Base-by-base conservation (phyloP, 805 yeast species). In the Kockiozyma suomiensis region DNA sequence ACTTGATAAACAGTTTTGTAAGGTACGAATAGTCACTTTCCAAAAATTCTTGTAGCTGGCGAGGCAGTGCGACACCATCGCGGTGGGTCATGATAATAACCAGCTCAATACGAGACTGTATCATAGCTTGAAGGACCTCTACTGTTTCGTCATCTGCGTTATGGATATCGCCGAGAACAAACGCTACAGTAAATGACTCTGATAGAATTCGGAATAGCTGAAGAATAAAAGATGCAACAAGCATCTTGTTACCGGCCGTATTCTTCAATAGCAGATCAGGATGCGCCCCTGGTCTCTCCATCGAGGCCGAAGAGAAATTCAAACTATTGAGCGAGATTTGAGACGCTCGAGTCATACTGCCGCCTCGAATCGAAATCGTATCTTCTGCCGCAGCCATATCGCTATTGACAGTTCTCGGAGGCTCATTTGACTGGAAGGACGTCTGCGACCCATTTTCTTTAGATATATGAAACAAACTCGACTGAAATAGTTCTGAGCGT, bases 101-200 rank as follows among this genome's bases (percentile, higher is more conserved):
- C 59, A 65, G 45, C 25, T 61, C 61, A 15, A 65, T 37, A 7
- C 56, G 55, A 1, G 59, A 42, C 42, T 50, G 49, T 30, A 65
- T 42, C n/a, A 66, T 21, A 15, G 50, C 54, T 37, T 50, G 47
- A 2, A 66, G n/a, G 15, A 63, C 23, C n/a, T 62, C 64, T 3
- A 62, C 30, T 5, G 66, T 43, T 26, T 64, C 66, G n/a, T 62
- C 67, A 25, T 65, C 66, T n/a, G 64, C 62, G 32, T 15, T 3
- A 12, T 66, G 66, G 19, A 59, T 10, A 30, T 65, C 68, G 21
- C 61, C 67, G 21, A 66, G 2, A 17, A 54, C 56, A 12, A 56
- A 19, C 7, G 66, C 43, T 15, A 66, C 23, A 13, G 33, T 32
- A 25, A 51, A 65, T 40, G 64, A 47, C 30, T 64, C 63, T 12